Evolutionary conservation across 1,139 yeast species (phyloP).

Genomic region (Lodderomyces orthopsilosis): DNA sequence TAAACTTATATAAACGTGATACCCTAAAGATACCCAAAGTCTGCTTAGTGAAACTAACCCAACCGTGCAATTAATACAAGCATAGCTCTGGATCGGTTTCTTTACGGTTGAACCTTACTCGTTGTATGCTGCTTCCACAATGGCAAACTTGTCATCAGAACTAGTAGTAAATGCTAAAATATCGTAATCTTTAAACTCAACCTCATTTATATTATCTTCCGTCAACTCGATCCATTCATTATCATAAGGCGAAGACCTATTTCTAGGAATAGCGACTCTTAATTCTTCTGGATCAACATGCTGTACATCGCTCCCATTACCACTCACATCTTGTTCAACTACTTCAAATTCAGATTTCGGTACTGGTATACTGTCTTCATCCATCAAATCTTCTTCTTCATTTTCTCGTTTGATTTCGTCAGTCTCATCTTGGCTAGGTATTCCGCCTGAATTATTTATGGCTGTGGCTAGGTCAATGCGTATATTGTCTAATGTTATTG

Average conservation of each 20-base stretch:
- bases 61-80: too few species aligned
- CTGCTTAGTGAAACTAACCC: too few species aligned
- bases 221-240: slow-evolving; percentile 39
- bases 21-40: slow-evolving; percentile 4
- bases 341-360: slow-evolving; percentile 25
- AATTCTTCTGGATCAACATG: slow-evolving; percentile 20
- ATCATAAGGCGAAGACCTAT: slow-evolving; percentile 35
- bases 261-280: slow-evolving; percentile 43
- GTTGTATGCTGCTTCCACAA: slow-evolving; percentile 42
- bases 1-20: background rate
- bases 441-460: slow-evolving; percentile 50
- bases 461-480: slow-evolving; percentile 31
- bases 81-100: too few species aligned
- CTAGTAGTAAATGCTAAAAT: slow-evolving; percentile 39
- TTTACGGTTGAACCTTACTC: too few species aligned
- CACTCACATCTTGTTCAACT: slow-evolving; percentile 1
- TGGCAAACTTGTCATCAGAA: slow-evolving; percentile 35
- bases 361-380: slow-evolving; percentile 26
- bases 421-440: slow-evolving; percentile 15
- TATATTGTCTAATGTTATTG: slow-evolving; percentile 24
- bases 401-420: slow-evolving; percentile 14
- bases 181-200: slow-evolving; percentile 38
- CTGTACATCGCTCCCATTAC: slow-evolving; percentile 12
- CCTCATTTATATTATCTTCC: slow-evolving; percentile 22
- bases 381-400: slow-evolving; percentile 16